Evolutionary conservation across 2,329 filamentous ascomycete genomes (phyloP), one percentile per base, ranked within the genome.

Genomic region (Botryotinia narcissicola): DNA sequence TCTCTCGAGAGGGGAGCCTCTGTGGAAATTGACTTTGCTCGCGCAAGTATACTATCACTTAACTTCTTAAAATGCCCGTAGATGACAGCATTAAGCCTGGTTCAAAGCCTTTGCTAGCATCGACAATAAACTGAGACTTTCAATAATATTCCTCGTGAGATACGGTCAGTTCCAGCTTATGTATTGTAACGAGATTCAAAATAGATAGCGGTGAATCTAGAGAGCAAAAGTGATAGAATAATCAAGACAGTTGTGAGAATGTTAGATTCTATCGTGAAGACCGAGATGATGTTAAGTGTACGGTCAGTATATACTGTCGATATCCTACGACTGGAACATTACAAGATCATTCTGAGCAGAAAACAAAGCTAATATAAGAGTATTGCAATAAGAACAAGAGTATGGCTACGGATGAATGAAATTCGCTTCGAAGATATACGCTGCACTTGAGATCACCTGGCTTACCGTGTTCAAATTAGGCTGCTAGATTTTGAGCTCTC

Each of bases 391-490:
- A 51, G 46, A n/a, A 51, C 3, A 12, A n/a, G 9, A 51, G 9
- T 22, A 10, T 46, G 8, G 4, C 46, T 6, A 25, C 2, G 4
- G 22, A 12, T 14, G 8, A 51, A 4, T 12, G 4, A 51, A 22
- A 4, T 25, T 51, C 22, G n/a, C 4, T 12, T 4, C 46, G 1
- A 48, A 54, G 6, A 29, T 7, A 54, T 7, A 29, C 16, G n/a
- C 25, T 7, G 5, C 25, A 54, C 10, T 7, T 5, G 12, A 16
- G 12, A 16, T 16, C 4, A 54, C 12, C 14, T 54, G 5, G 4
- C n/a, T 7, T 29, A 0, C 12, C n/a, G 3, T 18, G 1, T 57
- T 29, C 6, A 9, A 18, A 29, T 0, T 1, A 18, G 6, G 6
- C 51, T 9, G 7, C 7, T 29, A 3, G 0, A 18, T 4, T 29